Evolutionary conservation across 1,284 basidiomycete species (phyloP).

Genomic region (Leccinum fallax): DNA sequence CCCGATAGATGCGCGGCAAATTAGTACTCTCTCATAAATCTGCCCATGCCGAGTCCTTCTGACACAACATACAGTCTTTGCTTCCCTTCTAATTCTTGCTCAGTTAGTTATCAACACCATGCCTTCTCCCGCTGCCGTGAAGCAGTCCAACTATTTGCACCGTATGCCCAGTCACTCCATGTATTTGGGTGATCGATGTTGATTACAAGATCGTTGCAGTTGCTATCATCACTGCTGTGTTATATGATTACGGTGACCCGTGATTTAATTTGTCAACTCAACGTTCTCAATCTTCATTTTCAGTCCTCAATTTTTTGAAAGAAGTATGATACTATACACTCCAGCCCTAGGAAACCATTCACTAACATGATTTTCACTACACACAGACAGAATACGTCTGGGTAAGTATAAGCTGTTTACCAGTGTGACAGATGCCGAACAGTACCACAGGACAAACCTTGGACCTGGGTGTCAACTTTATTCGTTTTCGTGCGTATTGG

Average conservation of each 20-base stretch:
- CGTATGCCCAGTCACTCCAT: no score
- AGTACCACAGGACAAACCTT: slow-evolving; percentile 7
- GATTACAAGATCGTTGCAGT: not conserved
- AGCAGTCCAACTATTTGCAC: no score
- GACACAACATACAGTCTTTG: no score
- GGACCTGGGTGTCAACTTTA: slow-evolving; percentile 10
- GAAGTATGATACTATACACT: not conserved
- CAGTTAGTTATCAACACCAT: no score
- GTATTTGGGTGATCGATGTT: no score
- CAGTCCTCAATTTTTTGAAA: not conserved
- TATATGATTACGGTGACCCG: slow-evolving; percentile 7
- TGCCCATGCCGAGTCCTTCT: no score
- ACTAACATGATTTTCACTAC: not conserved
- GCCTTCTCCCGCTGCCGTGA: no score
- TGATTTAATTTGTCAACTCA: not conserved
- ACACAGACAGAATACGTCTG: slow-evolving; percentile 14
- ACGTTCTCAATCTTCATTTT: not conserved
- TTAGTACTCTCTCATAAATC: no score
- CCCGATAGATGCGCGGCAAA: no score
- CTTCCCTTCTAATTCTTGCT: no score
- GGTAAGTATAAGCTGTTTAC: not conserved
- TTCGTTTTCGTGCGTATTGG: slow-evolving; percentile 7
- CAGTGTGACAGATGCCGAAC: not conserved
- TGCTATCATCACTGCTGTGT: not conserved
- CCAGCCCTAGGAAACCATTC: not conserved